These are phyloP conservation scores for Malus hybrid DNA, from an alignment of 331 rosid genomes.

Conservation along the genomic window DNA sequence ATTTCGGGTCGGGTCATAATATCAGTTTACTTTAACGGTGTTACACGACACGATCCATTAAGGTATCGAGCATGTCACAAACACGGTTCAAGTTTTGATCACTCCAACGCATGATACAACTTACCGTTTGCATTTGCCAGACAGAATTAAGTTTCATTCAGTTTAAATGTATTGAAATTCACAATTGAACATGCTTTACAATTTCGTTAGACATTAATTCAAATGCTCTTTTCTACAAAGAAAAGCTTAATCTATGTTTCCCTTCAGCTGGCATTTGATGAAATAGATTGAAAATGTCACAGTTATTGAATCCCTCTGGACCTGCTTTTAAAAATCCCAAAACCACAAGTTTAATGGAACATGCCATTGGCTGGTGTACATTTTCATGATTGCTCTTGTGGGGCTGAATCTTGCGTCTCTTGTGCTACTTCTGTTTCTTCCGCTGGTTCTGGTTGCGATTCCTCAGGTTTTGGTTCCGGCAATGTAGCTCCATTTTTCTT, in stretches of 20 bases:
- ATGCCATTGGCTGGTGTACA: neutral
- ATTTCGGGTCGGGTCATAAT: too few species aligned
- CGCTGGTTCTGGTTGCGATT: neutral
- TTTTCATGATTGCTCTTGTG: slow-evolving; percentile 8
- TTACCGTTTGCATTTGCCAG: neutral
- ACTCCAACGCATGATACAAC: neutral
- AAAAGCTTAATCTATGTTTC: neutral
- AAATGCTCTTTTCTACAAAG: neutral
- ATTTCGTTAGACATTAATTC: neutral
- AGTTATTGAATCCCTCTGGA: neutral
- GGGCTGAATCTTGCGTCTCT: neutral
- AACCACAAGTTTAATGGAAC: neutral
- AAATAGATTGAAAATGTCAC: neutral
- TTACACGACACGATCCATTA: too few species aligned
- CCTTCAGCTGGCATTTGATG: neutral
- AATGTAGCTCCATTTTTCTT: slow-evolving; percentile 23
- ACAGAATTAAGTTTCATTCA: neutral
- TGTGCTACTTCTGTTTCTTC: neutral
- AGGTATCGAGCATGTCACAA: too few species aligned
- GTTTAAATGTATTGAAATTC: neutral
- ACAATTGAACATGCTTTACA: neutral
- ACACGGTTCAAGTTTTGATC: neutral
- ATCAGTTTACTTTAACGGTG: too few species aligned
- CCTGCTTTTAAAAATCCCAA: neutral
- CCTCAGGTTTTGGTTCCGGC: neutral